These are phyloP conservation scores for Xanthoparmelia taractica DNA, from an alignment of 495 filamentous ascomycete genomes.

Conservation along the genomic window DNA sequence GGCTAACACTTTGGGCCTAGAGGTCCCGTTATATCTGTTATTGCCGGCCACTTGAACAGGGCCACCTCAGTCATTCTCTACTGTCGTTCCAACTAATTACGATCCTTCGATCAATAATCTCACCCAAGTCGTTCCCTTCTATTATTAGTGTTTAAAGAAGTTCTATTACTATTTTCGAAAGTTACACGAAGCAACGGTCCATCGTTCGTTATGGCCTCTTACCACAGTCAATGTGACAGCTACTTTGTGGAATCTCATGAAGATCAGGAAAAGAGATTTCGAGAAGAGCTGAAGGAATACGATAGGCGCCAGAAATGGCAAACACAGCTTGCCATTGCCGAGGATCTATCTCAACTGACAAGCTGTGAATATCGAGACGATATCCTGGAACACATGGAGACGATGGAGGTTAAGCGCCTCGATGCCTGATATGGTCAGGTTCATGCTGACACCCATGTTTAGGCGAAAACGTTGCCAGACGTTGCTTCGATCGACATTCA, in stretches of 20 bases:
- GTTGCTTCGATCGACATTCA: slow-evolving; percentile 98
- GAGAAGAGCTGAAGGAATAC: slow-evolving; percentile 28
- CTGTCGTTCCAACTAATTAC: slow-evolving; percentile 50
- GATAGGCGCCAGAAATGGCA: slow-evolving; percentile 69
- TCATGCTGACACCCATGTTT: slow-evolving; percentile 18
- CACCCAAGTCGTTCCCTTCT: slow-evolving; percentile 48
- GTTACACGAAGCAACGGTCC: slow-evolving; percentile 5
- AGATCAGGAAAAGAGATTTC: slow-evolving; percentile 39
- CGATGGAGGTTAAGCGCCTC: slow-evolving; percentile 74
- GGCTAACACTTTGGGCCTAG: slow-evolving; percentile 10
- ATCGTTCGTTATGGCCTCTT: slow-evolving; percentile 64
- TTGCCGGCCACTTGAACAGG: slow-evolving; percentile 15
- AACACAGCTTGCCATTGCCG: slow-evolving; percentile 74
- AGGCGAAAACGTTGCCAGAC: slow-evolving; percentile 88
- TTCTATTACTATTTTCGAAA: slow-evolving; percentile 33
- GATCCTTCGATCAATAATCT: slow-evolving; percentile 48
- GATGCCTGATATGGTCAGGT: slow-evolving; percentile 7
- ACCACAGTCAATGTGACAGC: slow-evolving; percentile 56
- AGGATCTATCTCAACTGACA: slow-evolving; percentile 74
- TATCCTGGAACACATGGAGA: slow-evolving; percentile 82
- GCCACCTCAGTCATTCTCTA: slow-evolving; percentile 32
- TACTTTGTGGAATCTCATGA: slow-evolving; percentile 87
- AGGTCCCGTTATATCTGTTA: slow-evolving; percentile 16
- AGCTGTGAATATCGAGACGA: slow-evolving; percentile 88
- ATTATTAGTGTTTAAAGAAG: slow-evolving; percentile 19